Percentiles rank a stretch among this genome's conserved stretches.
These are phyloP conservation scores for Glycine latifolia DNA, from an alignment of 306 rosid genomes.

Conservation along the genomic window DNA sequence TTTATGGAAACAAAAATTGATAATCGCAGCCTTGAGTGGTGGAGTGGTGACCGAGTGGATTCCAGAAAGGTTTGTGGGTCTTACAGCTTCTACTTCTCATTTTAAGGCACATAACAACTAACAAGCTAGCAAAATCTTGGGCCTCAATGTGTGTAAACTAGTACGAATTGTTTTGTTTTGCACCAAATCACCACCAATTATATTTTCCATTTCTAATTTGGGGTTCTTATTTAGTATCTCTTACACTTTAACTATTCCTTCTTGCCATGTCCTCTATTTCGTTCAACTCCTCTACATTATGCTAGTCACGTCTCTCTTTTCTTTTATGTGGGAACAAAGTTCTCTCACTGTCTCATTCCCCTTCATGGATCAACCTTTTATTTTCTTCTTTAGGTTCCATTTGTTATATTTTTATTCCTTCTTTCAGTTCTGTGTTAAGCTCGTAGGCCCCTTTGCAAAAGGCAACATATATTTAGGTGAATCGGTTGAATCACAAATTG, in stretches of 20 bases:
- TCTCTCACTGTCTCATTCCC: neutral
- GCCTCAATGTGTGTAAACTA: neutral
- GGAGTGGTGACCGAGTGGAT: slow-evolving; percentile 24
- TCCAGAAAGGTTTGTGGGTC: slow-evolving; percentile 39
- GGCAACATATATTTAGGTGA: neutral
- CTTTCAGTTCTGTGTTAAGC: too few relatives aligned
- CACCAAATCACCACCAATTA: neutral
- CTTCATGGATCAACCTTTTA: neutral
- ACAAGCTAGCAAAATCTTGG: neutral
- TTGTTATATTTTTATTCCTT: neutral
- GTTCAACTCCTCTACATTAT: neutral
- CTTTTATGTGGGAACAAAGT: neutral
- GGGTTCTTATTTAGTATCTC: neutral
- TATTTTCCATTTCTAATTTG: too few relatives aligned
- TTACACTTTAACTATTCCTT: slow-evolving; percentile 26
- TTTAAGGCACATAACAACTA: neutral
- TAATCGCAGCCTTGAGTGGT: slow-evolving; percentile 35
- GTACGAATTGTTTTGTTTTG: neutral
- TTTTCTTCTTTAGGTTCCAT: slow-evolving; percentile 10
- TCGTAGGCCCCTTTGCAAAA: slow-evolving; percentile 37
- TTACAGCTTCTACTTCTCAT: neutral
- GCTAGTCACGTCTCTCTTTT: neutral
- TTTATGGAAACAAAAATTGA: neutral
- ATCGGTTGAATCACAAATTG: slow-evolving; percentile 20
- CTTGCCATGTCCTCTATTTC: neutral